Base-by-base conservation (phyloP, 2,329 filamentous ascomycete species). In the Trichothecium roseum region DNA sequence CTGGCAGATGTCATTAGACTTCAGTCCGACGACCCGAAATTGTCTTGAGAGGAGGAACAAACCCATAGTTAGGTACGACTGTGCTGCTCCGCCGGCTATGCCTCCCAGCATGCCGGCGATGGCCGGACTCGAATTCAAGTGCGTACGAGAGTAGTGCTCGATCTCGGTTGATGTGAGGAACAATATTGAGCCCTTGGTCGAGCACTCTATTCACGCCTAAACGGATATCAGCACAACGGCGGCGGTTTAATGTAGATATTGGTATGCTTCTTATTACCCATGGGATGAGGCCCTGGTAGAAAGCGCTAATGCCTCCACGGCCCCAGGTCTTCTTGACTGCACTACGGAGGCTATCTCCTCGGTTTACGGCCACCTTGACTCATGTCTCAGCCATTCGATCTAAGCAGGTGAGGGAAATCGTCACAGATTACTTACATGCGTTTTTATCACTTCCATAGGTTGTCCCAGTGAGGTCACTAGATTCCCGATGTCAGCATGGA, bases 401-500 rank as follows among this genome's bases (percentile, higher is more conserved):
- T n/a, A n/a, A n/a, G n/a, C n/a, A n/a, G n/a, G n/a, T n/a, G 3
- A 41, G 36, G n/a, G 13, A 29, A 12, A 36, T 28, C 16, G 39
- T 34, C 2, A 37, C 41, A 8, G 24, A n/a, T 18, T 14, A 22
- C 40, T 34, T 36, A 36, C 37, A 18, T 43, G 41, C 8, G 41
- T 43, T 18, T 43, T 43, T 18, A 43, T 38, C 10, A 43, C 39
- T 16, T 43, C 41, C 39, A 43, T 41, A 6, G 41, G 41, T 20
- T 43, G 41, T 2, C 41, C 41, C 30, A 43, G 20, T 5, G 37
- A 36, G 3, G 41, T 41, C 4, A 43, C 41, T 43, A 13, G 8
- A 18, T n/a, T 27, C 24, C n/a, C 24, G 24, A 27, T 8, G n/a
- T n/a, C n/a, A n/a, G n/a, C n/a, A n/a, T n/a, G n/a, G n/a, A n/a